phyloP scores from a whole-genome alignment of 2,329 filamentous ascomycete genomes.

The Colletotrichum echinochloae region DNA sequence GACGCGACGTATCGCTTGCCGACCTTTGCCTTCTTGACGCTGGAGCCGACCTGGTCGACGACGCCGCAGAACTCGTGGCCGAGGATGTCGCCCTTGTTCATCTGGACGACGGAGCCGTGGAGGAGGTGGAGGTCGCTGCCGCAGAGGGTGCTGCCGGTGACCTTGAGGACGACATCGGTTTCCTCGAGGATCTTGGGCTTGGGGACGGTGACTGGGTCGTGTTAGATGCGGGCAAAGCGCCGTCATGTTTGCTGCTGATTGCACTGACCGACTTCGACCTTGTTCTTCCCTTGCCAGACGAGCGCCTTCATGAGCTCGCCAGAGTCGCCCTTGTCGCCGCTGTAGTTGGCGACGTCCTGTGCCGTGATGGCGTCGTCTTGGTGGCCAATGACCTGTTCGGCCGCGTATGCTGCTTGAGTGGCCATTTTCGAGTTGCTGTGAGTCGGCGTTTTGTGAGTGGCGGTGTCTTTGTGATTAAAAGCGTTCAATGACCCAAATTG shows the following conservation, averaged over 20 bases:
- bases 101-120: slow-evolving; percentile 67
- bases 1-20: slow-evolving; percentile 83
- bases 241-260: no score
- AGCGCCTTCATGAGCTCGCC: slow-evolving; percentile 81
- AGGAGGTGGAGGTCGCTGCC: slow-evolving; percentile 70
- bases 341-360: slow-evolving; percentile 77
- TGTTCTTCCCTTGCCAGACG: slow-evolving; percentile 85
- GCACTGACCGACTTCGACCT: slow-evolving; percentile 71
- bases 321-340: slow-evolving; percentile 55
- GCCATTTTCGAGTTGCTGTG: slow-evolving; percentile 57
- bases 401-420: slow-evolving; percentile 74
- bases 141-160: slow-evolving; percentile 73
- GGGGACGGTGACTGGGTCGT: slow-evolving; percentile 66
- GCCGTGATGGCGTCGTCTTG: slow-evolving; percentile 71
- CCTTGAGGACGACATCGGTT: slow-evolving; percentile 82
- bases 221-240: background rate
- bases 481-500: no score
- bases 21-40: slow-evolving; percentile 63
- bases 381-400: slow-evolving; percentile 77
- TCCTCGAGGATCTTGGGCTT: slow-evolving; percentile 80
- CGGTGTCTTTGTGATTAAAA: no score
- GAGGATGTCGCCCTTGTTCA: slow-evolving; percentile 74
- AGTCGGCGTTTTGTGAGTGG: background rate
- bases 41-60: slow-evolving; percentile 67
- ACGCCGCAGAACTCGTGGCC: slow-evolving; percentile 72